Evolutionary conservation across 345 rosid genomes (phyloP).

Genomic region (Populus ilicifolia): DNA sequence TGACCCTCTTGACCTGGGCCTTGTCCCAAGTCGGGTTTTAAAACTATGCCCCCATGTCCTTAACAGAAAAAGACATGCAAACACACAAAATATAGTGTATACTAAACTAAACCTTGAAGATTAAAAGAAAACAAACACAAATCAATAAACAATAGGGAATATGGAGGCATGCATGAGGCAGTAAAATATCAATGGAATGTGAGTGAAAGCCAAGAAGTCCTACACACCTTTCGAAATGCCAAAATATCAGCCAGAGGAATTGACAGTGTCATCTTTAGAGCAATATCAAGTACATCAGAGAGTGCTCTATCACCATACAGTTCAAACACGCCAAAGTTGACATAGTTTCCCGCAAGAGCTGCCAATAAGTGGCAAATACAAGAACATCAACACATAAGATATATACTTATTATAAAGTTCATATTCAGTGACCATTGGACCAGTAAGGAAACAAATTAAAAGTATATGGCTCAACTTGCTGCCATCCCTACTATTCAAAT

Average conservation of each 20-base stretch:
- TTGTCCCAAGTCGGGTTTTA: too few species aligned
- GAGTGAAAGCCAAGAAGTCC: neutral
- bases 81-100: neutral
- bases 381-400: slow-evolving; percentile 3
- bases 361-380: slow-evolving; percentile 30
- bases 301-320: slow-evolving; percentile 98
- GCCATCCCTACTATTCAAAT: neutral
- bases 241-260: slow-evolving; percentile 88
- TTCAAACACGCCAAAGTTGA: slow-evolving; percentile 96
- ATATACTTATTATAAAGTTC: neutral
- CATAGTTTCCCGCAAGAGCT: slow-evolving; percentile 93
- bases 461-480: neutral
- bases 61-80: neutral
- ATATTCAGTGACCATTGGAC: neutral
- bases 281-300: slow-evolving; percentile 85
- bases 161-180: neutral
- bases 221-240: slow-evolving; percentile 84
- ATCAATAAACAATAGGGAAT: neutral
- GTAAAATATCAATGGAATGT: neutral
- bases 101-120: neutral
- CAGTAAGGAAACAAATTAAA: neutral
- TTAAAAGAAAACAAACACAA: neutral
- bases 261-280: slow-evolving; percentile 83
- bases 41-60: neutral
- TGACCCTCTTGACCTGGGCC: too few species aligned